Base-by-base conservation (phyloP, 768 basidiomycete species). In the Tricholoma furcatifolium region DNA sequence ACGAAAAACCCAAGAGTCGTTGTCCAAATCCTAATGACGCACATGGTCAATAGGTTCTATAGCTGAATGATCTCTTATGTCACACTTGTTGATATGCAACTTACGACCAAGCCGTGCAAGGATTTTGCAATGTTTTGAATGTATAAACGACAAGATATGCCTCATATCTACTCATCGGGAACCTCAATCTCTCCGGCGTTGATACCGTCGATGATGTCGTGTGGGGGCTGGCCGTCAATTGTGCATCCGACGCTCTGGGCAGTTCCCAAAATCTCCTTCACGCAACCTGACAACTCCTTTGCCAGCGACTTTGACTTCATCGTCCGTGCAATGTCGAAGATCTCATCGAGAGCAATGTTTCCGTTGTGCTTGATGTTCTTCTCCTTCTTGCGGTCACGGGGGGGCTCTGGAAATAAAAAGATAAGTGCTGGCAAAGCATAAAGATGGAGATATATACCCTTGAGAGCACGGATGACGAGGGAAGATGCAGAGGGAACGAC, bases 311-410 rank as follows among this genome's bases (percentile, higher is more conserved):
- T 98, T 74, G 76, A 75, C 74, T 82, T 88, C 94, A 99, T 96
- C 58, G 85, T 96, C 71, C 97, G 90, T 60, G 96, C 95, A 71
- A 98, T 95, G 60, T 93, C 88, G 68, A 91, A 73, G 67, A 99
- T 93, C 71, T 97, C 93, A 66, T 96, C 93, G 51, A 98, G 79
- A 51, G 93, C 67, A 60, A 99, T 81, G 79, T 98, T 98, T 55
- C 97, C 97, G 57, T 75, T 74, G 82, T 98, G 97, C 75, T 98
- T 98, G 79, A 99, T 97, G 83, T 98, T 99, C 83, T 99, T 99
- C 84, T 99, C 96, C 86, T 99, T 99, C 77, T 99, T 99, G 60
- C 97, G 88, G 78, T 99, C 97, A 66, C 97, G 93, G 62, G 94
- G 93, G 60, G 97, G 94, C 80, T 98, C 96, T 96, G 69, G 2